Conservation (phyloP, 1,284 basidiomycete species). For the Puccinia polysora region DNA sequence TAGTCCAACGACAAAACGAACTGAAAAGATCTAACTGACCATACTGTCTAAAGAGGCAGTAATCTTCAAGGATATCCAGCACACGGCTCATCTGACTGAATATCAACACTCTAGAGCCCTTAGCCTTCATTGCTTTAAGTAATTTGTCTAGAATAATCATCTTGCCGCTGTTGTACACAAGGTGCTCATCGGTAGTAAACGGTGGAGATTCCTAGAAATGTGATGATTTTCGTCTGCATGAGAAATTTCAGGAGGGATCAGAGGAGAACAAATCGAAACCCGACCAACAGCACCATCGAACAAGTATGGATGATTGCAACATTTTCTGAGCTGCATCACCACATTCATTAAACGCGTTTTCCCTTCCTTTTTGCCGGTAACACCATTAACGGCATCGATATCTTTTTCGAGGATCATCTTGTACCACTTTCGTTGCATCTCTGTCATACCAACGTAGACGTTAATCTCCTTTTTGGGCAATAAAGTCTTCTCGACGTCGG, state of each 20-base stretch:
- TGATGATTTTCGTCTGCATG: background rate
- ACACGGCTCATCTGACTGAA: conserved; percentile 99
- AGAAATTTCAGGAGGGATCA: no score
- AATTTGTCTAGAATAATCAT: conserved; percentile 97
- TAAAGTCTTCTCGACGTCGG: conserved; percentile 93
- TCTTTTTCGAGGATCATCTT: conserved; percentile 89
- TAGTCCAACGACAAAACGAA: background rate
- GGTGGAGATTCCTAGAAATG: conserved; percentile 70
- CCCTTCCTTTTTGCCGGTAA: conserved; percentile 93
- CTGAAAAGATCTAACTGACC: conserved; percentile 60
- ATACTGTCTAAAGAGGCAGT: conserved; percentile 85
- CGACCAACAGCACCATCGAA: conserved; percentile 44
- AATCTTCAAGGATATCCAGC: conserved; percentile 93
- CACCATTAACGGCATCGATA: conserved; percentile 95
- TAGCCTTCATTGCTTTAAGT: conserved; percentile 77
- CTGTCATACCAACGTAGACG: conserved; percentile 93
- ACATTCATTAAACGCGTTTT: conserved; percentile 97
- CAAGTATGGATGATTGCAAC: conserved; percentile 61
- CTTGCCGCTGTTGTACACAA: conserved; percentile 90
- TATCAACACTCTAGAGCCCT: conserved; percentile 90
- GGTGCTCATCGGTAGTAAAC: conserved; percentile 95
- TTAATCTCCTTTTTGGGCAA: conserved; percentile 99
- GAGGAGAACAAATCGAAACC: background rate
- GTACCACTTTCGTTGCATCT: conserved; percentile 95
- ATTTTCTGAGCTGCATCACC: conserved; percentile 81